phyloP scores from a whole-genome alignment of 2,329 filamentous ascomycete species.

The Zymoseptoria ardabiliae region DNA sequence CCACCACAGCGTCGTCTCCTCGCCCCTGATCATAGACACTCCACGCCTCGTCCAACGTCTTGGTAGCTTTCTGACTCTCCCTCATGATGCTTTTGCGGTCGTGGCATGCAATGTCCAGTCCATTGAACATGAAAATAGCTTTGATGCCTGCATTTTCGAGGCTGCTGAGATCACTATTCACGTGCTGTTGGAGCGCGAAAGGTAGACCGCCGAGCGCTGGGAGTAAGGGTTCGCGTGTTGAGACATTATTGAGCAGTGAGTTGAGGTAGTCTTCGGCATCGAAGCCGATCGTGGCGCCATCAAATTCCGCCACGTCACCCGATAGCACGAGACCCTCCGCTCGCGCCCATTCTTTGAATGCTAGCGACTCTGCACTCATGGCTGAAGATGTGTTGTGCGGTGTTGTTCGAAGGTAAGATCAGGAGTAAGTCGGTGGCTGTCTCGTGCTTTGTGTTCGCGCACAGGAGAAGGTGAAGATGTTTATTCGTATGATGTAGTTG shows the following conservation, averaged over 20 bases:
- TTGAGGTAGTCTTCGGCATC: constrained; percentile 76
- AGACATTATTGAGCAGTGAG: constrained; percentile 62
- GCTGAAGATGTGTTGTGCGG: background rate
- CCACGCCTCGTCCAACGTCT: constrained; percentile 59
- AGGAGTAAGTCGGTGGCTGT: background rate
- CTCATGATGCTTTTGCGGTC: constrained; percentile 21
- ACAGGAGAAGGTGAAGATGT: background rate
- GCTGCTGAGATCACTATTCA: constrained; percentile 66
- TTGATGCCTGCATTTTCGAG: constrained; percentile 62
- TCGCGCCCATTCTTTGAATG: constrained; percentile 17
- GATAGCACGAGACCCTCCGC: constrained; percentile 6
- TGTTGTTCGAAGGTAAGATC: background rate
- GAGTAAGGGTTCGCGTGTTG: constrained; percentile 77
- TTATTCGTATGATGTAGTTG: background rate
- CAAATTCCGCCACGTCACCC: constrained; percentile 16
- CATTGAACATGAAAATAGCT: constrained; percentile 89
- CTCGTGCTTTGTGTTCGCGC: background rate
- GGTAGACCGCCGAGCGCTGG: constrained; percentile 85
- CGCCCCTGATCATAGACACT: constrained; percentile 73
- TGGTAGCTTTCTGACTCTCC: constrained; percentile 21
- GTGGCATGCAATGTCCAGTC: constrained; percentile 50
- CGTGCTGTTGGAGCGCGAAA: constrained; percentile 62
- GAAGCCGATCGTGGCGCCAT: constrained; percentile 28
- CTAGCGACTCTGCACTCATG: constrained; percentile 8
- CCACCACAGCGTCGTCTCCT: constrained; percentile 70